Percentiles rank a stretch among this genome's conserved stretches.
phyloP scores from a whole-genome alignment of 2,329 filamentous ascomycete genomes.

The Penicillium sp. region DNA sequence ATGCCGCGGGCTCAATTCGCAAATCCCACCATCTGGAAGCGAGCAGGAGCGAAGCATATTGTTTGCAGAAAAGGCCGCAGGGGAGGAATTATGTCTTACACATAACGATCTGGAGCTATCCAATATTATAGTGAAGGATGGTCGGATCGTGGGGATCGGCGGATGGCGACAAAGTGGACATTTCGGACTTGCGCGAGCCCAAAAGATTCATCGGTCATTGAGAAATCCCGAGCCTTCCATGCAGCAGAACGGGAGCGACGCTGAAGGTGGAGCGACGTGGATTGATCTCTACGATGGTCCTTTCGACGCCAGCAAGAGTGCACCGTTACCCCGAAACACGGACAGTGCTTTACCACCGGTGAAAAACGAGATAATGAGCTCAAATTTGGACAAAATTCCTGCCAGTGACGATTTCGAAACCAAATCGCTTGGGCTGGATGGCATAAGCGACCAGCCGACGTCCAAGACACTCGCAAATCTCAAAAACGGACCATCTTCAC shows the following conservation, averaged over 20 bases:
- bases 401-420: conserved; percentile 26
- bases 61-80: conserved; percentile 26
- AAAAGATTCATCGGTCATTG: conserved; percentile 33
- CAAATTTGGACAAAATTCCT: conserved; percentile 32
- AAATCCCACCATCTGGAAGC: conserved; percentile 22
- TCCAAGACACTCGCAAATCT: conserved; percentile 41
- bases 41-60: conserved; percentile 34
- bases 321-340: conserved; percentile 12
- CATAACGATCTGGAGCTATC: conserved; percentile 40
- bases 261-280: conserved; percentile 27
- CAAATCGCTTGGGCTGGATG: conserved; percentile 28
- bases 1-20: conserved; percentile 32
- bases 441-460: conserved; percentile 33
- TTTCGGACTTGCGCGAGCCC: conserved; percentile 37
- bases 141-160: conserved; percentile 37
- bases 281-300: conserved; percentile 36
- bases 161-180: conserved; percentile 43
- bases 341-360: conserved; percentile 27
- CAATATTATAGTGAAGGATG: conserved; percentile 40
- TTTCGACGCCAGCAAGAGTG: conserved; percentile 16
- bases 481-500: conserved; percentile 31
- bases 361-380: conserved; percentile 34
- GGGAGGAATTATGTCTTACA: conserved; percentile 31
- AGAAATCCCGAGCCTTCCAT: conserved; percentile 24
- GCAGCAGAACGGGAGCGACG: conserved; percentile 1